Base-by-base conservation (phyloP, 495 filamentous ascomycete species). In the Aspergillus nidulans region DNA sequence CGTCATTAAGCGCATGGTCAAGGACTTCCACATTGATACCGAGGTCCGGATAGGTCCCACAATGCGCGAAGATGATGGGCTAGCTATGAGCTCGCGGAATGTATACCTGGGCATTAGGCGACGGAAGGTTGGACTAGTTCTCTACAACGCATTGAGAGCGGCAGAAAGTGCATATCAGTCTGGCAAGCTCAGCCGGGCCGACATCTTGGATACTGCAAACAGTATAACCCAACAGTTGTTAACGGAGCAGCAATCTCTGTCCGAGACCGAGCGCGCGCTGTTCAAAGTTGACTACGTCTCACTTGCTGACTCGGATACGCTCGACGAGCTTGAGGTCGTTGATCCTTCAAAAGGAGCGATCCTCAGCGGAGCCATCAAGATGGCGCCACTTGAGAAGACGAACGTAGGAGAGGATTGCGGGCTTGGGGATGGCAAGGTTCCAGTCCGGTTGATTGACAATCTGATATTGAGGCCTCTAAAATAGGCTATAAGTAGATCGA, bases 21-120 rank as follows among this genome's bases (percentile, higher is more conserved):
- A 81, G 58, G 94, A 99, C 64, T 92, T 99, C 58, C 85, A 88
- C 65, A 62, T 97, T n/a, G 81, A 86, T 20, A 87, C 81, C 2
- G 80, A 90, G 41, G 83, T 97, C 1, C 74, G 84, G 5, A 76
- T 97, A 32, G 84, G 86, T 2, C 67, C 79, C 4, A 98, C 94
- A 1, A 69, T 81, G 36, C 77, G 94, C n/a, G 91, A 95, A 54
- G 45, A 66, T 1, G 90, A 94, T 69, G 94, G 95, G 6, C 71
- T 99, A 59, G 94, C 94, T n/a, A 76, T 96, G 80, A 97, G 92
- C 67, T 92, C 88, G 13, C 77, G 94, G 50, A 99, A 99, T 69
- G 88, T 96, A 24, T 97, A 97, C 69, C 78, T 99, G 2, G 95
- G 94, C 1, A 67, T 75, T 38, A 77, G 90, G 38, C 77, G 94